A percentile compares a stretch with the other conserved stretches of the same genome.
Conservation (phyloP, 257 asterid species). For the Jasminum sambac region DNA sequence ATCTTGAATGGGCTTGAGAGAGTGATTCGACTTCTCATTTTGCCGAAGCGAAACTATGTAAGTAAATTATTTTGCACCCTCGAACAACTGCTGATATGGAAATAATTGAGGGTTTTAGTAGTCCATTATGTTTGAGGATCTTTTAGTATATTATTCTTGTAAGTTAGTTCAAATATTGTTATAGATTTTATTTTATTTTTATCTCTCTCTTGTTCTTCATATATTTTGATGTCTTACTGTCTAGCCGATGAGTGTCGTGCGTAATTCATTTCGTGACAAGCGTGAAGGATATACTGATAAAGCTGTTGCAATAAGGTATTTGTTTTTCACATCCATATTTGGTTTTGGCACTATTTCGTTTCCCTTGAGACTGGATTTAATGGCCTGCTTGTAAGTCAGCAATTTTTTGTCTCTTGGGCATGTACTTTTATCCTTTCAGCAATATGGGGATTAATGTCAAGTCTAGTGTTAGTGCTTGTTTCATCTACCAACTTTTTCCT, state of each 20-base stretch:
- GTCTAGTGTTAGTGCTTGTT: too few relatives aligned
- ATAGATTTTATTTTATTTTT: not conserved
- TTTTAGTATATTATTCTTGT: not conserved
- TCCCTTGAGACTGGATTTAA: not conserved
- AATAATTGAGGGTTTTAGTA: slow-evolving; percentile 2
- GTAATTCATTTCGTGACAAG: slow-evolving; percentile 81
- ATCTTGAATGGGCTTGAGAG: slow-evolving; percentile 95
- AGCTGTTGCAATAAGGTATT: slow-evolving; percentile 89
- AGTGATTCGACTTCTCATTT: slow-evolving; percentile 75
- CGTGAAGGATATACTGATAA: slow-evolving; percentile 94
- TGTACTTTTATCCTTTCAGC: not conserved
- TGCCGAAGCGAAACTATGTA: slow-evolving; percentile 90
- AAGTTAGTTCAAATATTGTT: not conserved
- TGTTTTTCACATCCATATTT: slow-evolving; percentile 14
- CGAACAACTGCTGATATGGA: slow-evolving; percentile 18
- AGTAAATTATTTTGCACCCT: slow-evolving; percentile 35
- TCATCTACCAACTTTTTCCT: too few relatives aligned
- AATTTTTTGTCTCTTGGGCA: slow-evolving; percentile 15
- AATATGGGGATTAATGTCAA: not conserved
- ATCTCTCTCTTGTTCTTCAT: slow-evolving; percentile 17
- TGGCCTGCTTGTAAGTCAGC: slow-evolving; percentile 10
- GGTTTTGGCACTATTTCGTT: not conserved
- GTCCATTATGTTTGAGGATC: slow-evolving; percentile 15
- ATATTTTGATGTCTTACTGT: slow-evolving; percentile 27
- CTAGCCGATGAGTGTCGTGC: slow-evolving; percentile 84